Evolutionary conservation across 176 grass and related monocot species (phyloP), one percentile per base, ranked within the genome.

Genomic region (Musa acuminata): DNA sequence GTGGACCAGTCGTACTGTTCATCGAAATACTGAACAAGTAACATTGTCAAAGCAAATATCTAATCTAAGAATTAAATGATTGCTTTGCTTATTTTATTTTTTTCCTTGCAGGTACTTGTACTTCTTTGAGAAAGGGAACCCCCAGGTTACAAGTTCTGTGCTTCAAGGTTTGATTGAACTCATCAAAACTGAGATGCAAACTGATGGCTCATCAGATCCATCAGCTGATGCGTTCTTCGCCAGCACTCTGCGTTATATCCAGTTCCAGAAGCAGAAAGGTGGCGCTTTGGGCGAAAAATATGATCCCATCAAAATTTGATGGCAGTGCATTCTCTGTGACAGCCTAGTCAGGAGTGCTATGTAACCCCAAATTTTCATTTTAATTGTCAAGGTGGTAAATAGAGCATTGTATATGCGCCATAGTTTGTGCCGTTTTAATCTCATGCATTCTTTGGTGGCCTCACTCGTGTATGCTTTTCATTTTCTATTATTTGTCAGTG

Each of bases 11-110:
- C 13, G 83, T 84, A 13, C 79, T 99, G 49, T 99, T 99, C 82
- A 91, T 99, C 1, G 95, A 99, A 84, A 99, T 99, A 67, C 86
- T 99, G 80, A 99, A 99, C 88, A 99, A 94, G 95, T 99, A 98
- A 64, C 13, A 68, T n/a, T 0, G 8, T 23, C 12, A 77, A 8
- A 71, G 48, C 12, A 48, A 26, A 19, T 25, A 58, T 17, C 27
- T 50, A 51, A 71, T 51, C 16, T 5, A 53, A 26, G 62, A 71
- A 48, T 26, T 35, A 73, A 57, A 9, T 11, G 14, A 70, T 59
- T 25, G 9, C 53, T 24, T 54, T 76, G n/a, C 16, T 51, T 64
- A 52, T 51, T 63, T n/a, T 16, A 52, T 6, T 57, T 76, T 55
- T 43, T 21, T 71, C 73, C 79, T 5, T 85, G 50, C 84, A 99